Evolutionary conservation across 1,284 basidiomycete species (phyloP).

Genomic region (Malassezia obtusa): DNA sequence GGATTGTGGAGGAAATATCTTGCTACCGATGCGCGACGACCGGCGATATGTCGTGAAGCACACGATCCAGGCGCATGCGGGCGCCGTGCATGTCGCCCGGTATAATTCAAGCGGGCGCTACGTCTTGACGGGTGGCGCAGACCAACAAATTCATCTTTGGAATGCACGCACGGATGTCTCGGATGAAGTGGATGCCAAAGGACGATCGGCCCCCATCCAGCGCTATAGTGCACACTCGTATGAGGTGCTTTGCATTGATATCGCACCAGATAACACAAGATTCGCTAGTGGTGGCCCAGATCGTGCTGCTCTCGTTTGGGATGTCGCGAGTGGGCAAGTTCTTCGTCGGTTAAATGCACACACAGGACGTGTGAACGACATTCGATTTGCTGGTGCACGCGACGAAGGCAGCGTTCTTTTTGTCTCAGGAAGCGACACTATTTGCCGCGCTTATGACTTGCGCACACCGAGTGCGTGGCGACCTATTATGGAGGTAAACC

Average conservation of each 20-base stretch:
- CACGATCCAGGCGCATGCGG: constrained; percentile 34
- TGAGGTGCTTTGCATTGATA: constrained; percentile 76
- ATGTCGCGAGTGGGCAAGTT: constrained; percentile 75
- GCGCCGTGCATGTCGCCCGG: constrained; percentile 42
- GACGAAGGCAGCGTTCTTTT: constrained; percentile 25
- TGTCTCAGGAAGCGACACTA: constrained; percentile 30
- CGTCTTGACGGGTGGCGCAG: constrained; percentile 78
- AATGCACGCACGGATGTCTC: constrained; percentile 63
- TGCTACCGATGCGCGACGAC: not conserved
- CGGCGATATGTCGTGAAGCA: constrained; percentile 2
- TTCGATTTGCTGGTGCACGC: constrained; percentile 57
- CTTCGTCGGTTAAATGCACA: constrained; percentile 74
- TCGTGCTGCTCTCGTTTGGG: constrained; percentile 85
- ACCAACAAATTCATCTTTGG: constrained; percentile 80
- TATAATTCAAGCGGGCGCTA: constrained; percentile 61
- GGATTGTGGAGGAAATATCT: not conserved
- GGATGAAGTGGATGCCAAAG: constrained; percentile 1
- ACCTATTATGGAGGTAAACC: constrained; percentile 81
- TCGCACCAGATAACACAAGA: constrained; percentile 80
- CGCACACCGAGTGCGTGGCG: constrained; percentile 54
- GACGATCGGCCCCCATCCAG: constrained; percentile 55
- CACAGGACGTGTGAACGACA: constrained; percentile 76
- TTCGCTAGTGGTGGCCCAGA: constrained; percentile 92
- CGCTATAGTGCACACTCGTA: constrained; percentile 81
- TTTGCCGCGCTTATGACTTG: constrained; percentile 37